A percentile compares a stretch with the other conserved stretches of the same genome.
Conservation (phyloP, 2,329 filamentous ascomycete genomes). For the Epichloe typhina region DNA sequence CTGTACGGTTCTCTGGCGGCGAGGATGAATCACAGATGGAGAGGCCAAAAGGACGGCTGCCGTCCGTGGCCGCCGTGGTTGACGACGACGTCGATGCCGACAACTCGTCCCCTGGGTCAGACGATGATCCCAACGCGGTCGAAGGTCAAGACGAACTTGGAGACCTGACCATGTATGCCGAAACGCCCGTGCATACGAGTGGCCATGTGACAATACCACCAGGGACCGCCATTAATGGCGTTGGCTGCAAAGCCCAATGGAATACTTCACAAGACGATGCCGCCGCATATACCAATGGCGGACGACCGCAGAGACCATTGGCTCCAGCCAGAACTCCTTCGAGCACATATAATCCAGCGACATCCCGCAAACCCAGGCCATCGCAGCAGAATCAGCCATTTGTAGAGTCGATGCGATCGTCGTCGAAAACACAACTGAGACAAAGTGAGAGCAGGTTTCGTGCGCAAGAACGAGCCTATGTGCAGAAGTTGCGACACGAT, state of each 20-base stretch:
- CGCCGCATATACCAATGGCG: constrained; percentile 17
- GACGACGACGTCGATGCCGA: constrained; percentile 14
- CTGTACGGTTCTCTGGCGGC: constrained; percentile 41
- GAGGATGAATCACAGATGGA: constrained; percentile 31
- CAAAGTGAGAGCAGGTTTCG: constrained; percentile 31
- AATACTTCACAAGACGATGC: constrained; percentile 15
- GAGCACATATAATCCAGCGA: constrained; percentile 64
- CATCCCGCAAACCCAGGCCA: constrained; percentile 33
- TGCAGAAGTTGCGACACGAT: constrained; percentile 80
- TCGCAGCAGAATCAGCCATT: constrained; percentile 25
- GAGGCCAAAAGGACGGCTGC: constrained; percentile 26
- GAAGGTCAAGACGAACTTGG: constrained; percentile 37
- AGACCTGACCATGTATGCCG: constrained; percentile 30
- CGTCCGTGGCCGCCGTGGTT: constrained; percentile 10
- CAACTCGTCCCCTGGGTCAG: constrained; percentile 15
- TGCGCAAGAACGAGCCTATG: constrained; percentile 83
- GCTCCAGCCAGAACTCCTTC: constrained; percentile 62
- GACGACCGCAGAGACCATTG: constrained; percentile 50
- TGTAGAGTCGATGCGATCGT: constrained; percentile 32
- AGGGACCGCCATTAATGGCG: constrained; percentile 29
- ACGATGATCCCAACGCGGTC: constrained; percentile 30
- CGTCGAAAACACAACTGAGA: constrained; percentile 37
- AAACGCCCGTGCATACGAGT: constrained; percentile 24
- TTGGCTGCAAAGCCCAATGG: constrained; percentile 26
- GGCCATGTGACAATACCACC: constrained; percentile 30